Evolutionary conservation across 139 green algal species (phyloP), one percentile per base, ranked within the genome.

Genomic region (Eudorina sp.): DNA sequence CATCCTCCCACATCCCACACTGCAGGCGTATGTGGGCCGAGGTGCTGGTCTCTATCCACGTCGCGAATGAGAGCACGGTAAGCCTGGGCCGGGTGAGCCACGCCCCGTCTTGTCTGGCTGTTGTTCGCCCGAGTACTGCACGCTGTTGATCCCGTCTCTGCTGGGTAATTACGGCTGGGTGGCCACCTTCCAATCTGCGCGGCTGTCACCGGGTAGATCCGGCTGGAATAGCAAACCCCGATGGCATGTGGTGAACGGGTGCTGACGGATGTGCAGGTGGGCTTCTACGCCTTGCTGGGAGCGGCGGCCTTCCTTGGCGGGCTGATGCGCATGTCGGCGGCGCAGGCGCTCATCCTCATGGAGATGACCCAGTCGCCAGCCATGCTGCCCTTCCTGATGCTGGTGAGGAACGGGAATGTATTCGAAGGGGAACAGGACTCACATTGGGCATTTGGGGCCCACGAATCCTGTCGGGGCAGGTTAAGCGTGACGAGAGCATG

Each of bases 281-380:
- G 93, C 79, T 92, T 95, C 75, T 94, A 95, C 84, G 93, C 93
- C 21, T 69, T 94, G 68, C 88, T 95, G 72, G 93, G 93, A 29
- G 89, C 92, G 45, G 95, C 95, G 2, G 90, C 92, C 38, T 97
- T 98, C 91, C 84, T 97, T 79, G 94, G 90, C 27, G 95, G 95
- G 46, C 83, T 94, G 38, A 96, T 97, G 95, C 90, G 95, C 81
- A 97, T 97, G 95, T 95, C 91, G 1, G 94, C 96, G n/a, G 88
- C 90, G 38, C 89, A 92, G 89, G 89, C 89, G 29, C 83, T 95
- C 43, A 91, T 95, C 73, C 89, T 95, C 4, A 95, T 95, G 92
- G 92, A 95, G 89, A 95, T 95, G 92, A 93, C 90, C 18, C 69
- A 88, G 29, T 18, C 60, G 7, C 90, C 90, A 6, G 5, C 40